Percentiles rank a stretch among this genome's conserved stretches.
phyloP scores from a whole-genome alignment of 352 stramenopile species.

The Pythium inflatum region DNA sequence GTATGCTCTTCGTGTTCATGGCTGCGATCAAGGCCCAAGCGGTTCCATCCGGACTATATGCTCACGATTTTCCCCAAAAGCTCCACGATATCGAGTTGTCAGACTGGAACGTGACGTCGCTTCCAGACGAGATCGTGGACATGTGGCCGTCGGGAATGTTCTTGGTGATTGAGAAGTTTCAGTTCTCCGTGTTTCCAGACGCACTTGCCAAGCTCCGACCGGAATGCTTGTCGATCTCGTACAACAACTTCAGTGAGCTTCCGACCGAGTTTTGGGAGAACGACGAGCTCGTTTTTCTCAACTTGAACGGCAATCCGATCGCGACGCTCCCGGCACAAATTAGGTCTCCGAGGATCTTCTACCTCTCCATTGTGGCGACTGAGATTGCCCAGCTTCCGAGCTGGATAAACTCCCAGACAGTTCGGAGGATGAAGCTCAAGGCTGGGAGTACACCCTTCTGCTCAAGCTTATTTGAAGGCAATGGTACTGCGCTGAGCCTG shows the following conservation, averaged over 20 bases:
- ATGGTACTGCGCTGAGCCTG: background rate
- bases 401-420: slow-evolving; percentile 3
- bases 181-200: background rate
- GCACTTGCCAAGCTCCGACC: slow-evolving; percentile 2
- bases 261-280: slow-evolving; percentile 13
- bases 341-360: background rate
- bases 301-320: slow-evolving; percentile 27
- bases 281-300: slow-evolving; percentile 13
- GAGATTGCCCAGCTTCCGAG: background rate
- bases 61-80: slow-evolving; percentile 13
- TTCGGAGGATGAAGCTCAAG: background rate
- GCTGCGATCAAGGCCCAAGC: slow-evolving; percentile 3
- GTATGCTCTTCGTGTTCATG: slow-evolving; percentile 23
- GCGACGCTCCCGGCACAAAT: slow-evolving; percentile 10
- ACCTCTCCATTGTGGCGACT: background rate
- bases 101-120: slow-evolving; percentile 23
- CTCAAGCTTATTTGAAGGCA: background rate
- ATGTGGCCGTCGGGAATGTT: slow-evolving; percentile 20
- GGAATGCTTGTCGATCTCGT: slow-evolving; percentile 14
- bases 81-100: slow-evolving; percentile 21
- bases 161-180: slow-evolving; percentile 25
- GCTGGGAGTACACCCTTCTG: background rate
- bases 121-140: slow-evolving; percentile 8
- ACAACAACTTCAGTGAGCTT: slow-evolving; percentile 28
- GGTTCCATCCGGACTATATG: slow-evolving; percentile 18